Conservation (phyloP, 441 rosid species). For the Geranium incanum region DNA sequence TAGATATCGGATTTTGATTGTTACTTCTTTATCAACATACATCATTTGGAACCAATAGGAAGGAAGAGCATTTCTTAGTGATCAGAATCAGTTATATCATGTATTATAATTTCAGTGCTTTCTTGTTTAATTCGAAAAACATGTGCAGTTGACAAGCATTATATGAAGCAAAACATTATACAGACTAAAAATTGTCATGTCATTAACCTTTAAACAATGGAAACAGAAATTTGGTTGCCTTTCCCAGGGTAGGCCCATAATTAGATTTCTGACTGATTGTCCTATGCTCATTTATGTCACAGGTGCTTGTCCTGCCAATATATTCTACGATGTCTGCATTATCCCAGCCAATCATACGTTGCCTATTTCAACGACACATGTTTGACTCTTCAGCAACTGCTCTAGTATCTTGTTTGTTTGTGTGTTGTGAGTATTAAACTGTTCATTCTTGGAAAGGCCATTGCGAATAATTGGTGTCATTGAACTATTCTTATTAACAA, state of each 20-base stretch:
- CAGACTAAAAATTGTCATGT: background rate
- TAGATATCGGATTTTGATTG: background rate
- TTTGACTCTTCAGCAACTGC: constrained; percentile 6
- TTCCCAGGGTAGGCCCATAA: background rate
- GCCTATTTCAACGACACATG: constrained; percentile 5
- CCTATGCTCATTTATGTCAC: background rate
- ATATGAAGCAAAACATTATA: background rate
- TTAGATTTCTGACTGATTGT: constrained; percentile 1
- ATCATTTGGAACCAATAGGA: background rate
- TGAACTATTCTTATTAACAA: background rate
- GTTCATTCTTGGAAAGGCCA: background rate
- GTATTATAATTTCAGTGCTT: background rate
- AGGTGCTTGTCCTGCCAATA: constrained; percentile 7
- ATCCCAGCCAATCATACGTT: constrained; percentile 2
- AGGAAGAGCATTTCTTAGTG: background rate
- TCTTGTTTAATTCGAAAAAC: background rate
- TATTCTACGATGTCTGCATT: constrained; percentile 5
- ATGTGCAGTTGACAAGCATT: background rate
- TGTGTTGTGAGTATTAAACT: constrained; percentile 7
- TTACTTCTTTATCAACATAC: background rate
- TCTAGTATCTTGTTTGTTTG: constrained; percentile 8
- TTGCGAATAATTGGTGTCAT: background rate
- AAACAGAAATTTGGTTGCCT: background rate
- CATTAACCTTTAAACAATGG: background rate
- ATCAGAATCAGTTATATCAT: background rate